Percentiles rank a stretch among this genome's conserved stretches.
Conservation (phyloP, 352 stramenopile genomes). For the Globisporangium spinosum region DNA sequence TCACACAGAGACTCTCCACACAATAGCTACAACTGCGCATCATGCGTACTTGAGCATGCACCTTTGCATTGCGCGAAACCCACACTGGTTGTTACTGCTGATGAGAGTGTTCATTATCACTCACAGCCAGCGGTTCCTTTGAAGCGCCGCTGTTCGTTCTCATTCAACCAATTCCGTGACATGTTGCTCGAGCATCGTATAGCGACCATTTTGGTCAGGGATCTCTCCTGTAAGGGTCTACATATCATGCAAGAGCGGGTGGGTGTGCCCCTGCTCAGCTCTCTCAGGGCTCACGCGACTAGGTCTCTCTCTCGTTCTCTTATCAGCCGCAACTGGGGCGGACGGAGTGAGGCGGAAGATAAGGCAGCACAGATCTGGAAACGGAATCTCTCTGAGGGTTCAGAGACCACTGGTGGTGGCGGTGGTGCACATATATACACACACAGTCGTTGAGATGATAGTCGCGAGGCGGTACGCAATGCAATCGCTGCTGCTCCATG, state of each 20-base stretch:
- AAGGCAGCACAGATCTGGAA: background rate
- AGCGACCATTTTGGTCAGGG: no score
- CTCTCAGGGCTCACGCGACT: background rate
- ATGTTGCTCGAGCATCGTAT: background rate
- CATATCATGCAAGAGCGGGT: no score
- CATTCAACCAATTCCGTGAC: background rate
- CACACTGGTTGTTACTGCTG: background rate
- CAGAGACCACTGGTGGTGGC: background rate
- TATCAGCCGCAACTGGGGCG: background rate
- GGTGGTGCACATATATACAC: background rate
- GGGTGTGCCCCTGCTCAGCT: background rate
- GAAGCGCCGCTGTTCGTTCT: background rate
- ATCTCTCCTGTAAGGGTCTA: no score
- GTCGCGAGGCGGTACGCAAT: no score
- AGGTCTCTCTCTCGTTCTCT: background rate
- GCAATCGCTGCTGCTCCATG: background rate
- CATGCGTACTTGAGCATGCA: background rate
- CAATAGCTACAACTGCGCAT: background rate
- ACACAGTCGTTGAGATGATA: background rate
- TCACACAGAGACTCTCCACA: background rate
- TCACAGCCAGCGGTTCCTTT: background rate
- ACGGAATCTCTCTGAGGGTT: background rate
- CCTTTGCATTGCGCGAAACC: background rate
- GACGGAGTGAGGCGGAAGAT: background rate
- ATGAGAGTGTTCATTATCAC: background rate